Evolutionary conservation across 2,329 filamentous ascomycete genomes (phyloP), one percentile per base, ranked within the genome.

Genomic region (Sarocladiaceae sp.): DNA sequence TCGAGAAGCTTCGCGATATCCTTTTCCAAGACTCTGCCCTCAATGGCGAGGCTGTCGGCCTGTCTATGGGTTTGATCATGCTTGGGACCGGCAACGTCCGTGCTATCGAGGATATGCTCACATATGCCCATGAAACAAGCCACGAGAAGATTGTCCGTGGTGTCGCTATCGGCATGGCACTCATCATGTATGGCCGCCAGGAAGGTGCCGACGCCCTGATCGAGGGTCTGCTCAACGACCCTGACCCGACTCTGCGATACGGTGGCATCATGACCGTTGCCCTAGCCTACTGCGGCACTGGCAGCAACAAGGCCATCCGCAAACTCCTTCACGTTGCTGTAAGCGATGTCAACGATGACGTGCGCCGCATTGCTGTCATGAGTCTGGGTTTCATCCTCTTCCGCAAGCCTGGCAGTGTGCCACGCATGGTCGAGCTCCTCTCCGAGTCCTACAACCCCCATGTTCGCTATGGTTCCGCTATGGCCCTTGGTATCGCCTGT

Each of bases 211-310:
- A 98, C 64, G 86, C 93, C 58, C 78, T 97, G 55, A 94, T 98
- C 53, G 91, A 95, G 59, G 89, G 88, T 39, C 81, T 98, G 2
- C 76, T 98, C 27, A 89, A 88, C 51, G 93, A 98, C 55, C 87
- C 93, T 1, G 91, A 98, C 60, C 88, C 93, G 53, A 91, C 88
- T 6, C 74, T 98, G 49, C 82, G 93, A 53, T 98, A 98, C 55
- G 93, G 93, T 62, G 93, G 93, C 71, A 95, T 98, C 64, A 88
- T 98, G 81, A 95, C 93, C n/a, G 88, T 98, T 47, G 93, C 93
- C 43, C 74, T 98, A 61, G 93, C 93, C 15, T 98, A 98, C 70
- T 96, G 91, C 60, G 93, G 93, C 47, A 96, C 88, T 32, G 88
- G 91, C 53, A 96, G 90, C 77, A 98, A 98, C 75, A 97, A 97